These are phyloP conservation scores for Populus trichocarpa DNA, from an alignment of 441 rosid species.

Conservation along the genomic window DNA sequence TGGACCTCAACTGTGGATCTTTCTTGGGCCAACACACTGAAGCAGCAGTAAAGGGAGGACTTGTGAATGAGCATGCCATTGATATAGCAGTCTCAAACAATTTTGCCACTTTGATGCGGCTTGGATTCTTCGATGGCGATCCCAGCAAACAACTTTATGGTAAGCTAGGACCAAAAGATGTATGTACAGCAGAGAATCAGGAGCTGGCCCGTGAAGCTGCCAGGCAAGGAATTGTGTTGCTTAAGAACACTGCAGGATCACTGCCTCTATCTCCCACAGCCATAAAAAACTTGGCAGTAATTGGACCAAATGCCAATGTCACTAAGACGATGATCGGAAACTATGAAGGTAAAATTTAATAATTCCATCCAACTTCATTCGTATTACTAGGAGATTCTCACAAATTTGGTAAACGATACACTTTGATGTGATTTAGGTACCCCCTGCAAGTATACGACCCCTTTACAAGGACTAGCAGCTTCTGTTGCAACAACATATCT, in stretches of 20 bases:
- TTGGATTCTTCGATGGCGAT: conserved; percentile 87
- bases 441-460: conserved; percentile 77
- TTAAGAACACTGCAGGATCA: conserved; percentile 55
- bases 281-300: conserved; percentile 67
- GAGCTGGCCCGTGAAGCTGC: conserved; percentile 80
- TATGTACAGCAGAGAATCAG: conserved; percentile 62
- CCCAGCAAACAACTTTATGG: conserved; percentile 72
- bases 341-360: conserved; percentile 49
- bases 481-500: conserved; percentile 50
- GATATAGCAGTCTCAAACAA: conserved; percentile 66
- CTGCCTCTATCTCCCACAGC: conserved; percentile 58
- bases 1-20: conserved; percentile 75
- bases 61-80: conserved; percentile 48
- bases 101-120: conserved; percentile 73
- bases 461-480: conserved; percentile 66
- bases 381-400: background rate
- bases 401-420: background rate
- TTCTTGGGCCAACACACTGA: conserved; percentile 69
- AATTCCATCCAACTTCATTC: background rate
- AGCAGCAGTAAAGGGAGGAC: conserved; percentile 63
- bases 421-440: conserved; percentile 35
- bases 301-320: conserved; percentile 88
- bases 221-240: conserved; percentile 85
- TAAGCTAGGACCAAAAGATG: conserved; percentile 74
- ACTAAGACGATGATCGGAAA: conserved; percentile 88